A percentile compares a stretch with the other conserved stretches of the same genome.
Evolutionary conservation across 1,284 basidiomycete species (phyloP).

Genomic region (Tremellales sp.): DNA sequence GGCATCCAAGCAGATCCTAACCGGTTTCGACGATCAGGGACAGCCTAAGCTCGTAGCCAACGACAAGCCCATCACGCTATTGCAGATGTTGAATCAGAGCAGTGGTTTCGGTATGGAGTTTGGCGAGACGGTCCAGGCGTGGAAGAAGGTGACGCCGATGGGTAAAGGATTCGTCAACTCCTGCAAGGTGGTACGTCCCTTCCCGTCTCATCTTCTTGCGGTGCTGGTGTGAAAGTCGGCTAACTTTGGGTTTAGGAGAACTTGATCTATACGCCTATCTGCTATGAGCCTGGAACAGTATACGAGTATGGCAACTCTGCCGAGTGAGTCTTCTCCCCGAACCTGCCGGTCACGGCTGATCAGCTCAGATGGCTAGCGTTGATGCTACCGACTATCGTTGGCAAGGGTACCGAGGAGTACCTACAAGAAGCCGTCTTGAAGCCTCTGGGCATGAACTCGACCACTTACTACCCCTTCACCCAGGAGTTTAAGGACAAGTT

Average conservation of each 20-base stretch:
- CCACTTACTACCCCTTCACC: constrained; percentile 33
- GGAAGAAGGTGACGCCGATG: constrained; percentile 20
- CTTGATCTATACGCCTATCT: constrained; percentile 31
- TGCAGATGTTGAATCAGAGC: constrained; percentile 33
- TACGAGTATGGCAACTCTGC: constrained; percentile 35
- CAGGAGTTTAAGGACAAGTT: constrained; percentile 9
- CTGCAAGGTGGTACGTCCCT: constrained; percentile 35
- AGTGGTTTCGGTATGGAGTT: constrained; percentile 36
- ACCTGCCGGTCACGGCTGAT: neutral
- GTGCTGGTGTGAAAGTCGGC: neutral
- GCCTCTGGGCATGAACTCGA: constrained; percentile 32
- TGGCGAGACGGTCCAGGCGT: constrained; percentile 18
- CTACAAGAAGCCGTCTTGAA: constrained; percentile 25
- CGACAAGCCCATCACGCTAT: constrained; percentile 18
- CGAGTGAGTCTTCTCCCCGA: constrained; percentile 14
- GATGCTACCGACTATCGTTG: constrained; percentile 23
- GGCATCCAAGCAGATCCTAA: constrained; percentile 15
- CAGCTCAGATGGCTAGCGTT: constrained; percentile 32
- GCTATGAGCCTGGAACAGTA: constrained; percentile 19
- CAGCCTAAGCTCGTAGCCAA: constrained; percentile 11
- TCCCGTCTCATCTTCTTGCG: too few species aligned
- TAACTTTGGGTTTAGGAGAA: constrained; percentile 23
- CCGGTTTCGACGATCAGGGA: constrained; percentile 13
- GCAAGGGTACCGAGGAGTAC: constrained; percentile 21
- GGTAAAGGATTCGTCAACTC: constrained; percentile 32